phyloP scores from a whole-genome alignment of 108 stramenopile genomes.

The Nitzschia putrida region DNA sequence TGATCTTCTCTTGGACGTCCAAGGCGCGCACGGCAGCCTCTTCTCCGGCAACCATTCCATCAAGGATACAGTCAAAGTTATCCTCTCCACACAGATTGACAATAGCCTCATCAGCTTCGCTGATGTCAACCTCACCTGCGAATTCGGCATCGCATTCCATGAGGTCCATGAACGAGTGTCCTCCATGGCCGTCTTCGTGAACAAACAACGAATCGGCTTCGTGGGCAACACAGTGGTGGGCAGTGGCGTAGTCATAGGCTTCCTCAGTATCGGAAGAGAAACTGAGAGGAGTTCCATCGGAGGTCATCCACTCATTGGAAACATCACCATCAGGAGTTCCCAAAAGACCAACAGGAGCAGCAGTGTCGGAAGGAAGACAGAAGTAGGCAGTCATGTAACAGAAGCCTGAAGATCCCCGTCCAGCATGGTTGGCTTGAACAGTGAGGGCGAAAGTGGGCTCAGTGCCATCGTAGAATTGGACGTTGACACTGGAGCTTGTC shows the following conservation, averaged over 20 bases:
- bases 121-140: neutral
- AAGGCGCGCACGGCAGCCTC: neutral
- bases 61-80: neutral
- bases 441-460: neutral
- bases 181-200: neutral
- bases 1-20: too few species aligned
- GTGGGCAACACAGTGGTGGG: slow-evolving; percentile 7
- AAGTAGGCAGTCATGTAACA: neutral
- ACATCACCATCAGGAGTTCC: neutral
- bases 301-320: slow-evolving; percentile 1
- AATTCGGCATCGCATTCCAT: neutral
- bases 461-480: neutral
- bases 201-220: neutral
- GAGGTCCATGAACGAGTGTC: neutral
- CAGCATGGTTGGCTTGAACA: neutral
- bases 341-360: neutral
- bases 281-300: neutral
- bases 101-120: neutral
- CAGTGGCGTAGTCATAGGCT: neutral
- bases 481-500: neutral
- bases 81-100: neutral
- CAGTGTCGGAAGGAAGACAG: neutral
- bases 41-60: neutral
- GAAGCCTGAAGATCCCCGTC: too few species aligned
- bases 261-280: neutral